Conservation (phyloP, 306 rosid genomes). For the Arachis hypogaea region DNA sequence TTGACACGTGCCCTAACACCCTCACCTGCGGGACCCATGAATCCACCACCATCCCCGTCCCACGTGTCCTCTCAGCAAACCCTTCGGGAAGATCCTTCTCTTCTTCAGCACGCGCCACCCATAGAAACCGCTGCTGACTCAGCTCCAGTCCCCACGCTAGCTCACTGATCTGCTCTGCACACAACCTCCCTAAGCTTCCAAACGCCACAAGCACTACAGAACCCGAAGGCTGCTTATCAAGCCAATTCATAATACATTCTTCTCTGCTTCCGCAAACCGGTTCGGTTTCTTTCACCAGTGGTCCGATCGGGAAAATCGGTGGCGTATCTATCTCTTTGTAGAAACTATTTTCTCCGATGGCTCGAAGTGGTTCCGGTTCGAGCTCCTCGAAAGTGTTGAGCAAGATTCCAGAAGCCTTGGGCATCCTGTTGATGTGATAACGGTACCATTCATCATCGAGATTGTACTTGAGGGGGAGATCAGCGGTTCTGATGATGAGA, state of each 20-base stretch:
- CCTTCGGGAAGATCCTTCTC: slow-evolving; percentile 37
- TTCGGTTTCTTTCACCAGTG: slow-evolving; percentile 41
- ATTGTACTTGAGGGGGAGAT: slow-evolving; percentile 40
- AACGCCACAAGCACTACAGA: slow-evolving; percentile 49
- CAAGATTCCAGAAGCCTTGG: slow-evolving; percentile 41
- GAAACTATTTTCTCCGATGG: slow-evolving; percentile 38
- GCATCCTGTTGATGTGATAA: slow-evolving; percentile 36
- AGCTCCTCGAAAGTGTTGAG: slow-evolving; percentile 51
- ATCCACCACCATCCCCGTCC: slow-evolving; percentile 33
- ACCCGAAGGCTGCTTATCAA: slow-evolving; percentile 43
- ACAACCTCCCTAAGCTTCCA: slow-evolving; percentile 47
- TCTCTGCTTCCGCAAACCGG: not conserved
- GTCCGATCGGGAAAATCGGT: slow-evolving; percentile 41
- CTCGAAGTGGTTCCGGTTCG: slow-evolving; percentile 38
- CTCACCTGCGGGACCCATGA: slow-evolving; percentile 51
- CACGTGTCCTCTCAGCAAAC: slow-evolving; percentile 44
- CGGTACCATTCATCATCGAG: slow-evolving; percentile 43
- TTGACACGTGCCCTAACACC: slow-evolving; percentile 40
- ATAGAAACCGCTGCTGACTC: slow-evolving; percentile 47
- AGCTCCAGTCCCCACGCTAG: slow-evolving; percentile 51
- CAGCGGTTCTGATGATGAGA: slow-evolving; percentile 29
- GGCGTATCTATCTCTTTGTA: slow-evolving; percentile 26
- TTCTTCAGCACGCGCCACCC: slow-evolving; percentile 42
- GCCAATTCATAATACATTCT: slow-evolving; percentile 43
- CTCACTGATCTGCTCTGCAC: slow-evolving; percentile 36